Evolutionary conservation across 108 stramenopile genomes (phyloP).

Genomic region (Cyclotella baltica): DNA sequence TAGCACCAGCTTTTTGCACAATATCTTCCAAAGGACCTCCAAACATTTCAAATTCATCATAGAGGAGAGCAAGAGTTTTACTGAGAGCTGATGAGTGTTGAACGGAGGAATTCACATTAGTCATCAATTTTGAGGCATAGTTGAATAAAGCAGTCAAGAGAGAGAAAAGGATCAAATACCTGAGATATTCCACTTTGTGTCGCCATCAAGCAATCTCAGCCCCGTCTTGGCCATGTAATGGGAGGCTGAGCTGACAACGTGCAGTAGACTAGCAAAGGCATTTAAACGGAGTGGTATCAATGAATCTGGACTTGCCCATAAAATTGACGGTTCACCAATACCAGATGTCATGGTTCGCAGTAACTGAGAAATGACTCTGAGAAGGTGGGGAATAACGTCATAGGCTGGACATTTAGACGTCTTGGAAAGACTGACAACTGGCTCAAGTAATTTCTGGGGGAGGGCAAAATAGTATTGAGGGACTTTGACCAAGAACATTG

Average conservation of each 20-base stretch:
- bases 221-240: constrained; percentile 73
- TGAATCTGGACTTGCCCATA: constrained; percentile 84
- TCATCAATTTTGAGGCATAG: neutral
- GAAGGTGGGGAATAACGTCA: constrained; percentile 60
- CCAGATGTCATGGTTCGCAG: constrained; percentile 71
- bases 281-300: constrained; percentile 78
- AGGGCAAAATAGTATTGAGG: constrained; percentile 14
- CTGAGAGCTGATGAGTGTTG: constrained; percentile 38
- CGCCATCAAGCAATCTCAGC: constrained; percentile 74
- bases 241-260: constrained; percentile 69
- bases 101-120: neutral
- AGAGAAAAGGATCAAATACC: constrained; percentile 1
- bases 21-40: constrained; percentile 42
- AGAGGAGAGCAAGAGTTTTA: constrained; percentile 62
- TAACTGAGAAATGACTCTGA: constrained; percentile 65
- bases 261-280: constrained; percentile 80
- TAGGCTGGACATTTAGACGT: constrained; percentile 66
- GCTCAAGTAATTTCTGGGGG: constrained; percentile 40
- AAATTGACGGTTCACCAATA: constrained; percentile 67
- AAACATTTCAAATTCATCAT: constrained; percentile 68
- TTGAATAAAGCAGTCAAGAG: neutral
- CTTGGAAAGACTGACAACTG: constrained; percentile 63
- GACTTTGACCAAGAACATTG: too few relatives aligned
- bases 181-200: constrained; percentile 67
- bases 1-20: neutral